Conservation (phyloP, 1,139 yeast genomes). For the Williopsis jadinii region DNA sequence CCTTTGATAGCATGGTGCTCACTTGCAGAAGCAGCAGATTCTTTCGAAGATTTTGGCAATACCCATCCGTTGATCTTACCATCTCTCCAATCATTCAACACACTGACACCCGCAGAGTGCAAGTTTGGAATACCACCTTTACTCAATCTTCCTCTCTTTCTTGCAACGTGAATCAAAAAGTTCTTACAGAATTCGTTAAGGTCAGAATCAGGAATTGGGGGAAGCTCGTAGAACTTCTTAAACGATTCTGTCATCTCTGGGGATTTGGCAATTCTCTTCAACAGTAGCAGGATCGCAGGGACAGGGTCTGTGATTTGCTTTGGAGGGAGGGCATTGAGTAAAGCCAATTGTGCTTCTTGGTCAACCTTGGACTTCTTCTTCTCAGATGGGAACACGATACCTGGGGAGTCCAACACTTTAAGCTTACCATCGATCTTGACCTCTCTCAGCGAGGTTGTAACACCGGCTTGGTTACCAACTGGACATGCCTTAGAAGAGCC, state of each 20-base stretch:
- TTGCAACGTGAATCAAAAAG: conserved; percentile 86
- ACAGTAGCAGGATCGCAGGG: conserved; percentile 69
- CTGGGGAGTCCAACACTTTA: conserved; percentile 90
- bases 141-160: conserved; percentile 87
- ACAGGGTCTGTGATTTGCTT: conserved; percentile 80
- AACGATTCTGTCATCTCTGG: conserved; percentile 72
- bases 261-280: conserved; percentile 68
- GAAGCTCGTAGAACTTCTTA: conserved; percentile 65
- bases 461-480: conserved; percentile 97
- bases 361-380: conserved; percentile 47
- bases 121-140: conserved; percentile 91
- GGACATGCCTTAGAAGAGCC: conserved; percentile 75
- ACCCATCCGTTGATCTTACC: conserved; percentile 94
- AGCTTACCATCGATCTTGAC: conserved; percentile 88
- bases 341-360: conserved; percentile 81
- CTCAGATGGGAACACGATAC: conserved; percentile 89
- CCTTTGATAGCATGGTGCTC: conserved; percentile 24
- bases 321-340: conserved; percentile 86
- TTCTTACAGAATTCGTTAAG: conserved; percentile 70
- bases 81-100: conserved; percentile 94
- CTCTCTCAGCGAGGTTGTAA: conserved; percentile 86
- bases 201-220: conserved; percentile 63
- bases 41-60: conserved; percentile 62
- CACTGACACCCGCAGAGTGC: conserved; percentile 74
- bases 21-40: conserved; percentile 28